Evolutionary conservation across 1,284 basidiomycete species (phyloP).

Genomic region (Volvariella surrecta): DNA sequence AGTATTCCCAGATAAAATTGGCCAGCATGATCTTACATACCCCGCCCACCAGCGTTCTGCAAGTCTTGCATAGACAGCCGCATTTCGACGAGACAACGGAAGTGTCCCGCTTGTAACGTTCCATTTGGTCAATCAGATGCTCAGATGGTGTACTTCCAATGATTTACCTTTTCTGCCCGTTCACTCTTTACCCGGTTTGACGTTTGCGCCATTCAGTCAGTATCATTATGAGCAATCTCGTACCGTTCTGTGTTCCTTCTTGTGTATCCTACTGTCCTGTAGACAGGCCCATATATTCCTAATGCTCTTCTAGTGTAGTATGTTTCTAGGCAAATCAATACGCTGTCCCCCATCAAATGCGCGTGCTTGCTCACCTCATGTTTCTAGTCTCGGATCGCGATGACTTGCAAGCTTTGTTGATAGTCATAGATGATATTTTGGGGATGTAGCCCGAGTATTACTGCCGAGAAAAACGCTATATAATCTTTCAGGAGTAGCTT

Average conservation of each 20-base stretch:
- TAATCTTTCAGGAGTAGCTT: no score
- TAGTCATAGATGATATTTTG: no score
- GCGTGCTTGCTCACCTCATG: no score
- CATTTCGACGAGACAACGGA: constrained; percentile 86
- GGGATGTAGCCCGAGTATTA: no score
- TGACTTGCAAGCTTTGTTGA: no score
- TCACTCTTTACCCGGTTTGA: constrained; percentile 6
- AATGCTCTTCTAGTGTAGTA: not conserved
- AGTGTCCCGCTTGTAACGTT: constrained; percentile 89
- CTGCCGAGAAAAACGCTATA: no score
- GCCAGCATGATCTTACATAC: no score
- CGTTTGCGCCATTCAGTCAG: not conserved
- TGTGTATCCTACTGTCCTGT: constrained; percentile 1
- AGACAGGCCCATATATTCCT: not conserved
- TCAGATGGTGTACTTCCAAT: constrained; percentile 81
- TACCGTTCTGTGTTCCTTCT: not conserved
- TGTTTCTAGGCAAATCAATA: not conserved
- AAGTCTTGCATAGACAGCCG: constrained; percentile 83
- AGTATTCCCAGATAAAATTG: constrained; percentile 22
- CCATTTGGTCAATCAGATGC: constrained; percentile 86
- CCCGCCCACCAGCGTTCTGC: constrained; percentile 94
- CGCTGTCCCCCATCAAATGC: not conserved
- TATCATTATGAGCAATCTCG: constrained; percentile 11
- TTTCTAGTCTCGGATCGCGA: no score
- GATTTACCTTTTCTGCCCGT: constrained; percentile 9